phyloP scores from a whole-genome alignment of 2,329 filamentous ascomycete species.

The Pseudopyricularia javanii region DNA sequence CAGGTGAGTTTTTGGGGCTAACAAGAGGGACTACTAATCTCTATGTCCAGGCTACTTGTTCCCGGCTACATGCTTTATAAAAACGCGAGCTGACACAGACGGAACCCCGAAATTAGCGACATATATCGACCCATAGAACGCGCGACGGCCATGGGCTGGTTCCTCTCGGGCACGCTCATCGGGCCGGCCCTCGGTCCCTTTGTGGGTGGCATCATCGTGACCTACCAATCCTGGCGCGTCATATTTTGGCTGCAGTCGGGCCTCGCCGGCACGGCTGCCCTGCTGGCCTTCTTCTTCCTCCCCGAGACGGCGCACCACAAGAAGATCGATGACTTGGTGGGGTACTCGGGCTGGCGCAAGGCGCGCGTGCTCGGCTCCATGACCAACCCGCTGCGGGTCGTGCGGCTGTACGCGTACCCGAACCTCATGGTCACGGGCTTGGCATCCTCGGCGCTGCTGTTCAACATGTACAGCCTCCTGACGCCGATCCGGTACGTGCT shows the following conservation, averaged over 20 bases:
- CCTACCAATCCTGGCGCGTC: slow-evolving; percentile 51
- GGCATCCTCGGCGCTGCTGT: slow-evolving; percentile 48
- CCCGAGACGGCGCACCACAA: slow-evolving; percentile 56
- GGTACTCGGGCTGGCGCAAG: slow-evolving; percentile 29
- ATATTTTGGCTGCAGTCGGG: slow-evolving; percentile 62
- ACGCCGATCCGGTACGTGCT: slow-evolving; percentile 59
- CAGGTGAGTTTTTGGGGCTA: slow-evolving; percentile 19
- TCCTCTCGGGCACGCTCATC: slow-evolving; percentile 52
- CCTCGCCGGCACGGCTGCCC: slow-evolving; percentile 41
- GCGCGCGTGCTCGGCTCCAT: slow-evolving; percentile 40
- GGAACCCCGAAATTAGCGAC: slow-evolving; percentile 19
- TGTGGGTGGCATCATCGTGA: slow-evolving; percentile 58
- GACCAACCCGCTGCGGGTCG: slow-evolving; percentile 46
- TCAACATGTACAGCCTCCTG: slow-evolving; percentile 60
- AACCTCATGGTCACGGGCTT: slow-evolving; percentile 49
- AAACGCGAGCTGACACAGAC: not conserved
- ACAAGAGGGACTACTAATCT: not conserved
- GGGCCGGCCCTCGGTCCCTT: slow-evolving; percentile 53
- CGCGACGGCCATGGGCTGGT: slow-evolving; percentile 55
- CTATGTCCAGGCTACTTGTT: no score
- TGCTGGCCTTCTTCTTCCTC: slow-evolving; percentile 45
- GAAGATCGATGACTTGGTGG: slow-evolving; percentile 40
- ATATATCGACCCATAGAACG: slow-evolving; percentile 48
- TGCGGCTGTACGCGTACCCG: slow-evolving; percentile 48
- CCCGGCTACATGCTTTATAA: no score